Evolutionary conservation across 2,329 filamentous ascomycete species (phyloP), one percentile per base, ranked within the genome.

Genomic region (Gaeumannomyces sp.): DNA sequence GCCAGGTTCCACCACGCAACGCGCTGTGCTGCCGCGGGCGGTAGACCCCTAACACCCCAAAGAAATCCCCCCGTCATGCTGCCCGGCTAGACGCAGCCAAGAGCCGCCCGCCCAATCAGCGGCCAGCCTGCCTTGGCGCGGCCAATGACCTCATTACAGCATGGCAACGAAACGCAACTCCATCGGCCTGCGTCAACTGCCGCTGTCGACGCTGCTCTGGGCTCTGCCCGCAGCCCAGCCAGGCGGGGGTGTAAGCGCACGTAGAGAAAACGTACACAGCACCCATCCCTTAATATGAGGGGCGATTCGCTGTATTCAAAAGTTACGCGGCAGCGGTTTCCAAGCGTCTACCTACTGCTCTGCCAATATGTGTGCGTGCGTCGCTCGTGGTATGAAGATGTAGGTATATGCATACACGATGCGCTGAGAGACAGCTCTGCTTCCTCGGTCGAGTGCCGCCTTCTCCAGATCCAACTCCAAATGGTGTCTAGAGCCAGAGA

Each of bases 91-190:
- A 53, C 45, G 22, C 45, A n/a, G 45, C 45, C 45, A 53, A 53
- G 22, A 22, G 45, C 22, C 45, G 10, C 22, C 45, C 22, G 45
- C 45, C 45, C 45, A 53, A 53, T 53, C 45, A 53, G 1, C 38
- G 5, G n/a, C 7, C 45, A n/a, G 45, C 22, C 10, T 53, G 14
- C 7, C 45, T 53, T 7, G 45, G 7, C 45, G 45, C 19, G 22
- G 45, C 45, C 45, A 53, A 53, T 53, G 45, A 53, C 45, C 45
- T 53, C 45, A 53, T 53, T 53, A 25, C n/a, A 53, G 45, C 45
- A 53, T 6, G n/a, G 45, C 45, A 53, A 53, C 45, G 45, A 25
- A 7, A n/a, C 45, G 7, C 45, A 53, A 53, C 45, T 53, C 45
- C 45, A 25, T 53, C 45, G 11, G 7, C 45, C 45, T 53, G 45